Evolutionary conservation across 2,329 filamentous ascomycete species (phyloP), one percentile per base, ranked within the genome.

Genomic region (Parascedosporium putredinis): DNA sequence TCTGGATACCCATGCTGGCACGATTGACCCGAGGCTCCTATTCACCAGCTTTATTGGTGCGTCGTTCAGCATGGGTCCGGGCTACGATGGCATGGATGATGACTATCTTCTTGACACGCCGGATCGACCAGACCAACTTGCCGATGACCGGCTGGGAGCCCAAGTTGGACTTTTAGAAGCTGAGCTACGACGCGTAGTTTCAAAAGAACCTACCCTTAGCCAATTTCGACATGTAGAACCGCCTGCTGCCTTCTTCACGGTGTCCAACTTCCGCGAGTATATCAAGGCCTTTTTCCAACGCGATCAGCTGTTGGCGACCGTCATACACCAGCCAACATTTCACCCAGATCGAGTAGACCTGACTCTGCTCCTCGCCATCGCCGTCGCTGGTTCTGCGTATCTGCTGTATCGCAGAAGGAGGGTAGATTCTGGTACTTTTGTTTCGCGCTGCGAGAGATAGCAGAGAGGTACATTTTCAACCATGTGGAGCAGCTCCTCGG

Each of bases 251-350:
- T 36, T 36, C 7, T 36, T 36, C 12, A 36, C 33, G 33, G 33
- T 36, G n/a, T 36, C 33, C 20, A 45, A 29, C 43, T 45, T 45
- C 12, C 18, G 22, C 6, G 22, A 45, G n/a, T 45, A 24, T 29
- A 45, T 45, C 18, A 24, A 45, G 5, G 43, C 27, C 43, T 45
- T 45, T n/a, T 45, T 45, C 16, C 43, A 45, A n/a, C 4, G 43
- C 16, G 43, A 45, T 20, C 43, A 45, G 4, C 10, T 45, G 23
- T 24, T 45, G 7, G 43, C 43, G 18, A 45, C 43, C 9, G 8
- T 45, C 43, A 25, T 45, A 16, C 43, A 45, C 43, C 23, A 25
- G 29, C 43, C 23, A n/a, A 45, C 43, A 9, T 45, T 45, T 16
- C 43, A n/a, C 29, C 29, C 43, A 14, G 22, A 45, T 8, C 18